phyloP scores from a whole-genome alignment of 495 filamentous ascomycete genomes.

The Penicillium robsamsonii region DNA sequence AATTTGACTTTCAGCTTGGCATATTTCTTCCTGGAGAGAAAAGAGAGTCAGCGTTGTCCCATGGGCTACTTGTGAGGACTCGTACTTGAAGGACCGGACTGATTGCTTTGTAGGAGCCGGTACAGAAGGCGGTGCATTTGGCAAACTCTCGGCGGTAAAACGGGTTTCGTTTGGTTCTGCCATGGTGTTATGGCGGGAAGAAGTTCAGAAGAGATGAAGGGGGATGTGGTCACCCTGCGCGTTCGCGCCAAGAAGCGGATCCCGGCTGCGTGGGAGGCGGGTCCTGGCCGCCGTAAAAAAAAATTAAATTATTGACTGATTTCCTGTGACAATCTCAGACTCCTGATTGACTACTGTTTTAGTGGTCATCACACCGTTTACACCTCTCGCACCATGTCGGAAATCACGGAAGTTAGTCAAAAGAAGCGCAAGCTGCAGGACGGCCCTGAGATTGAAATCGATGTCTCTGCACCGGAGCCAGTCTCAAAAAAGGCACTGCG shows the following conservation, averaged over 20 bases:
- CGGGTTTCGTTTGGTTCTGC: conserved; percentile 28
- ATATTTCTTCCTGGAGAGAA: conserved; percentile 81
- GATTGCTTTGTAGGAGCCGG: conserved; percentile 37
- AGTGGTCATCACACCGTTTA: conserved; percentile 9
- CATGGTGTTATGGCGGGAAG: conserved; percentile 24
- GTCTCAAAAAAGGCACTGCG: conserved; percentile 88
- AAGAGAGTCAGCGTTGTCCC: conserved; percentile 22
- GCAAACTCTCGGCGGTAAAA: conserved; percentile 30
- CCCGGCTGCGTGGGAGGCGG: conserved; percentile 28
- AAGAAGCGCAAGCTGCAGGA: conserved; percentile 72
- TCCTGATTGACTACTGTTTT: neutral
- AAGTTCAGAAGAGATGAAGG: conserved; percentile 14
- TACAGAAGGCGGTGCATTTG: conserved; percentile 29
- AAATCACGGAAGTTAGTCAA: conserved; percentile 31
- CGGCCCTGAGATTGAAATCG: conserved; percentile 75
- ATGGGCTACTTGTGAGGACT: neutral
- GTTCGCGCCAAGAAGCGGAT: conserved; percentile 24
- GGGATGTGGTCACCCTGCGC: conserved; percentile 16
- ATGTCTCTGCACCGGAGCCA: conserved; percentile 82
- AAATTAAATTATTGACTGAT: conserved; percentile 18
- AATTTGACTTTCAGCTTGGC: conserved; percentile 86
- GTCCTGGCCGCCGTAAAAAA: conserved; percentile 38
- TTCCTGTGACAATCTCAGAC: conserved; percentile 4
- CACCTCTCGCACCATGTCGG: conserved; percentile 28
- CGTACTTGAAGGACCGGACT: conserved; percentile 47